Evolutionary conservation across 2,329 filamentous ascomycete genomes (phyloP).

Genomic region (Neonectria hederae): DNA sequence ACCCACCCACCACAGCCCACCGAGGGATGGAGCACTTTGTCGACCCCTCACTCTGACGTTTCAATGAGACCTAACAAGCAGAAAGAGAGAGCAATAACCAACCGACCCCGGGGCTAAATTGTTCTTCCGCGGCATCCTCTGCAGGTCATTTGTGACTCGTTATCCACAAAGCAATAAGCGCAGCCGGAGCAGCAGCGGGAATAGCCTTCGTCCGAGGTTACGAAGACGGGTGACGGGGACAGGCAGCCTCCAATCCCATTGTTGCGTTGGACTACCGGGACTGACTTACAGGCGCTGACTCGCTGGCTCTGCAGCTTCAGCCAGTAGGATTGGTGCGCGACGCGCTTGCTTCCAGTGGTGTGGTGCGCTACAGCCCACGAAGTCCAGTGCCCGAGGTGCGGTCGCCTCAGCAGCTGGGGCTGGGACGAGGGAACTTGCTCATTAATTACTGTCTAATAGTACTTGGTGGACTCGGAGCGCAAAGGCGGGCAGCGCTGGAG

Average conservation of each 20-base stretch:
- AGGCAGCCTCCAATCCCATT: conserved; percentile 24
- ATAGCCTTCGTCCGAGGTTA: conserved; percentile 14
- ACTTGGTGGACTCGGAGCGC: conserved; percentile 2
- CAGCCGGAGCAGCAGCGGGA: conserved; percentile 15
- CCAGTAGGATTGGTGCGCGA: conserved; percentile 49
- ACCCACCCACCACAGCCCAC: conserved; percentile 16
- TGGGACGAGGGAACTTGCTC: no score
- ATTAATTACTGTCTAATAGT: no score
- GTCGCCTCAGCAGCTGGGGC: conserved; percentile 23
- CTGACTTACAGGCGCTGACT: conserved; percentile 45
- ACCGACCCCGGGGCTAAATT: neutral
- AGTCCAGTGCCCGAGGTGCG: conserved; percentile 1
- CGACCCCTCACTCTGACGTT: conserved; percentile 19
- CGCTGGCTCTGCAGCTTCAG: conserved; percentile 35
- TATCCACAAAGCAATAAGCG: conserved; percentile 12
- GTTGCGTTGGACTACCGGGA: conserved; percentile 28
- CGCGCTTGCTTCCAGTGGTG: conserved; percentile 50
- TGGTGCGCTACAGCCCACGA: conserved; percentile 39
- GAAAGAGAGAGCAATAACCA: no score
- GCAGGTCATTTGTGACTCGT: conserved; percentile 19
- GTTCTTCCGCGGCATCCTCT: conserved; percentile 10
- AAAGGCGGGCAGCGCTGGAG: neutral
- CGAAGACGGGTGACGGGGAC: conserved; percentile 15
- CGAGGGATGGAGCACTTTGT: conserved; percentile 1
- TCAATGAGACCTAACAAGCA: conserved; percentile 17